Evolutionary conservation across 441 rosid genomes (phyloP).

Genomic region (Eruca vesicaria): DNA sequence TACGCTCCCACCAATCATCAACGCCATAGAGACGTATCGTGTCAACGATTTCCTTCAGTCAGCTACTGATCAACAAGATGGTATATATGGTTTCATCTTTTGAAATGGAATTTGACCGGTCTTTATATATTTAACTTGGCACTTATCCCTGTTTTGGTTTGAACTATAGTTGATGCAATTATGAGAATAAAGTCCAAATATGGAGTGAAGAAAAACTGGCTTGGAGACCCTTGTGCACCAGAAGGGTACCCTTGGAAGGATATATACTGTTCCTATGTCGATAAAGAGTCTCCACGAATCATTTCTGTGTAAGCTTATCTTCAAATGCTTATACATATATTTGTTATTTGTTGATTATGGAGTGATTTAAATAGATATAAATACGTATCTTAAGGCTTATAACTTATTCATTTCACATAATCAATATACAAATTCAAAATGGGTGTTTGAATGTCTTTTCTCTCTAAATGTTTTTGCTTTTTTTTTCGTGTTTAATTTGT

Average conservation of each 20-base stretch:
- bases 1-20: conserved; percentile 44
- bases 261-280: conserved; percentile 25
- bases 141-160: too few species aligned
- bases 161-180: conserved; percentile 31
- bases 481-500: too few species aligned
- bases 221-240: conserved; percentile 51
- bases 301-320: conserved; percentile 38
- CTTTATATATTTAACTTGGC: too few species aligned
- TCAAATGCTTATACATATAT: neutral
- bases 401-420: too few species aligned
- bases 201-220: conserved; percentile 33
- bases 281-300: conserved; percentile 32
- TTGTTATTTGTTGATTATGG: too few species aligned
- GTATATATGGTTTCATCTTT: too few species aligned
- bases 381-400: too few species aligned
- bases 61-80: conserved; percentile 33
- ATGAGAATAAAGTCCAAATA: conserved; percentile 35
- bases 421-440: too few species aligned
- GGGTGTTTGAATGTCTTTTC: too few species aligned
- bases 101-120: too few species aligned
- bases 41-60: conserved; percentile 21
- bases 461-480: too few species aligned
- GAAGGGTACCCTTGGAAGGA: conserved; percentile 29
- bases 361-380: too few species aligned
- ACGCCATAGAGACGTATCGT: conserved; percentile 41